These are phyloP conservation scores for Xerocomellus amylosporus DNA, from an alignment of 768 basidiomycete species.

Conservation along the genomic window DNA sequence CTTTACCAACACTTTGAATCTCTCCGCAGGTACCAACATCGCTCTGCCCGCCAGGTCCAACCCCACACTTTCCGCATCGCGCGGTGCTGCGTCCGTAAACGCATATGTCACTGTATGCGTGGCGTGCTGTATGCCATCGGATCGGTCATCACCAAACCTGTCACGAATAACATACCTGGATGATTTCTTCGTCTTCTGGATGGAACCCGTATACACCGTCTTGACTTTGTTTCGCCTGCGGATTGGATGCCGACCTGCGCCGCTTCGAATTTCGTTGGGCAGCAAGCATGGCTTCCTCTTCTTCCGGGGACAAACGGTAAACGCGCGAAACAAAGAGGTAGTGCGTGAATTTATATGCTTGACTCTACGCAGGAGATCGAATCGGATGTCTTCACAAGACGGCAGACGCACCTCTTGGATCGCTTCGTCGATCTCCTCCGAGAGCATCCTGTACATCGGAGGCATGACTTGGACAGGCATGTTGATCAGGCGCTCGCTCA, in stretches of 20 bases:
- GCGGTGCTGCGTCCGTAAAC: constrained; percentile 50
- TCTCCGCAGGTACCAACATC: constrained; percentile 54
- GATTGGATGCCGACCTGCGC: constrained; percentile 26
- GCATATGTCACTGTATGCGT: constrained; percentile 33
- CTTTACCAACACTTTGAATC: constrained; percentile 41
- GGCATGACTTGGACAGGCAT: constrained; percentile 94
- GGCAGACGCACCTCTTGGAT: constrained; percentile 52
- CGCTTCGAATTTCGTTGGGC: constrained; percentile 40
- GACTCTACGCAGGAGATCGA: constrained; percentile 36
- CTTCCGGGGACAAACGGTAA: constrained; percentile 69
- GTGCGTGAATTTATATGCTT: constrained; percentile 71
- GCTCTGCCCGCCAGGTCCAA: constrained; percentile 65
- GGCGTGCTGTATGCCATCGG: constrained; percentile 20
- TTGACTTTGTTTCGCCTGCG: constrained; percentile 17
- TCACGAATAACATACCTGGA: constrained; percentile 38
- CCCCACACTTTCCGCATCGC: constrained; percentile 68
- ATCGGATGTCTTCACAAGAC: background rate
- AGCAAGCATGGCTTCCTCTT: constrained; percentile 53
- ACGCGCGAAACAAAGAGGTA: constrained; percentile 74
- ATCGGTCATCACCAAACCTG: background rate
- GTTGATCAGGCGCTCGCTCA: constrained; percentile 89
- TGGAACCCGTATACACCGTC: constrained; percentile 76
- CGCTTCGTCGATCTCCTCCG: constrained; percentile 77
- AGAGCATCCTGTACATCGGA: constrained; percentile 89
- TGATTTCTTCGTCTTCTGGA: constrained; percentile 78